Conservation (phyloP, 345 rosid species). For the Raphanus sativus region DNA sequence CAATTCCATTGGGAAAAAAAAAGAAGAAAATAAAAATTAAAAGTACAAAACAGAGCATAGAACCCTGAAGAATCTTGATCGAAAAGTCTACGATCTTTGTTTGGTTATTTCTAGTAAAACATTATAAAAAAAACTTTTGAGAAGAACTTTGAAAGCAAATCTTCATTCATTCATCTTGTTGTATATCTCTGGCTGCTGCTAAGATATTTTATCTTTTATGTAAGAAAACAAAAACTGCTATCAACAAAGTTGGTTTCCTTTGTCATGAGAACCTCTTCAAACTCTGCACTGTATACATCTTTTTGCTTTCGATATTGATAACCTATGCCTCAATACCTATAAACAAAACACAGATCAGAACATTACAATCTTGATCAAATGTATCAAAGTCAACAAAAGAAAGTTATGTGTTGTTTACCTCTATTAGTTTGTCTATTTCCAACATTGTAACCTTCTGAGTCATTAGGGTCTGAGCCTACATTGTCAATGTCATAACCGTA, state of each 20-base stretch:
- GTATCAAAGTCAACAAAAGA: background rate
- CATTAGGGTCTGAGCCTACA: slow-evolving; percentile 58
- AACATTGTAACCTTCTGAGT: slow-evolving; percentile 57
- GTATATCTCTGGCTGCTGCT: slow-evolving; percentile 29
- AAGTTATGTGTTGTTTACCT: slow-evolving; percentile 46
- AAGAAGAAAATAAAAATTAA: slow-evolving; percentile 1
- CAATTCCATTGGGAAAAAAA: slow-evolving; percentile 10
- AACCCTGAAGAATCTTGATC: slow-evolving; percentile 32
- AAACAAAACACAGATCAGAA: slow-evolving; percentile 12
- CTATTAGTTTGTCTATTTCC: slow-evolving; percentile 43
- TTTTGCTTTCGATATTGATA: slow-evolving; percentile 25
- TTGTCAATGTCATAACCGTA: slow-evolving; percentile 64
- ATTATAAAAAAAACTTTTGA: background rate
- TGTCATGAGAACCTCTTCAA: slow-evolving; percentile 25
- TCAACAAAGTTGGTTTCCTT: slow-evolving; percentile 21
- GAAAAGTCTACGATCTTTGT: slow-evolving; percentile 27
- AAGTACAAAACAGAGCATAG: slow-evolving; percentile 32
- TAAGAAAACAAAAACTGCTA: slow-evolving; percentile 14
- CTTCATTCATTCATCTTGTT: slow-evolving; percentile 15
- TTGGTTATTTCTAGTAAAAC: slow-evolving; percentile 30
- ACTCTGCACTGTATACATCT: slow-evolving; percentile 17
- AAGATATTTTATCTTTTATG: slow-evolving; percentile 33
- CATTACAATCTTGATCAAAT: background rate
- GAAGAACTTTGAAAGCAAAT: slow-evolving; percentile 24
- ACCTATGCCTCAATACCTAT: slow-evolving; percentile 37